Percentiles rank a stretch among this genome's conserved stretches.
Evolutionary conservation across 1,284 basidiomycete genomes (phyloP).

Genomic region (Cutaneotrichosporon mucoides): DNA sequence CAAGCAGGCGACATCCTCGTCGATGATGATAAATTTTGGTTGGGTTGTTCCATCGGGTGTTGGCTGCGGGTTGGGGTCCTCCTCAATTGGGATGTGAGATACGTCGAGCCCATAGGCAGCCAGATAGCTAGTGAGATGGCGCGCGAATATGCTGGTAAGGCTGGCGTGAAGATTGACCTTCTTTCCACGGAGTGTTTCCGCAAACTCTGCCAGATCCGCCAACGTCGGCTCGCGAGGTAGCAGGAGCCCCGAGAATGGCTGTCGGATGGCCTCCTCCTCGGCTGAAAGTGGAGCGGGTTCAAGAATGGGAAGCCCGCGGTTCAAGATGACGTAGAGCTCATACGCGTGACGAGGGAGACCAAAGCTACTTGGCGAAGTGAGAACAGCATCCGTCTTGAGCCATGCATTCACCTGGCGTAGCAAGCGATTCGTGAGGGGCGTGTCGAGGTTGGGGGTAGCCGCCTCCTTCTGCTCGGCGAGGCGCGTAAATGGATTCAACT

Average conservation of each 20-base stretch:
- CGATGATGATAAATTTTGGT: slow-evolving; percentile 69
- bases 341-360: slow-evolving; percentile 41
- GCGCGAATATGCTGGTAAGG: slow-evolving; percentile 76
- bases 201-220: slow-evolving; percentile 69
- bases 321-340: slow-evolving; percentile 47
- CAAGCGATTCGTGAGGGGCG: slow-evolving; percentile 62
- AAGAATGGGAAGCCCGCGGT: slow-evolving; percentile 41
- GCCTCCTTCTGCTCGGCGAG: slow-evolving; percentile 37
- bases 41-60: neutral
- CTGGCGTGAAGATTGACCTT: slow-evolving; percentile 76
- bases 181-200: slow-evolving; percentile 73
- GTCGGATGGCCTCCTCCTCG: slow-evolving; percentile 53
- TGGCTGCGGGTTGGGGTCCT: slow-evolving; percentile 14
- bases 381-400: slow-evolving; percentile 48
- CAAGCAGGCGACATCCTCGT: slow-evolving; percentile 76
- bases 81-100: slow-evolving; percentile 63
- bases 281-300: slow-evolving; percentile 45
- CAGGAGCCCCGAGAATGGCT: slow-evolving; percentile 53
- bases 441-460: slow-evolving; percentile 58
- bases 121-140: slow-evolving; percentile 82
- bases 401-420: slow-evolving; percentile 64
- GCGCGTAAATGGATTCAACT: slow-evolving; percentile 37
- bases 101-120: slow-evolving; percentile 94
- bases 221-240: slow-evolving; percentile 67
- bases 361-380: slow-evolving; percentile 33